Evolutionary conservation across 129 eudicot genomes (phyloP), one percentile per base, ranked within the genome.

Genomic region (Tagetes patula): DNA sequence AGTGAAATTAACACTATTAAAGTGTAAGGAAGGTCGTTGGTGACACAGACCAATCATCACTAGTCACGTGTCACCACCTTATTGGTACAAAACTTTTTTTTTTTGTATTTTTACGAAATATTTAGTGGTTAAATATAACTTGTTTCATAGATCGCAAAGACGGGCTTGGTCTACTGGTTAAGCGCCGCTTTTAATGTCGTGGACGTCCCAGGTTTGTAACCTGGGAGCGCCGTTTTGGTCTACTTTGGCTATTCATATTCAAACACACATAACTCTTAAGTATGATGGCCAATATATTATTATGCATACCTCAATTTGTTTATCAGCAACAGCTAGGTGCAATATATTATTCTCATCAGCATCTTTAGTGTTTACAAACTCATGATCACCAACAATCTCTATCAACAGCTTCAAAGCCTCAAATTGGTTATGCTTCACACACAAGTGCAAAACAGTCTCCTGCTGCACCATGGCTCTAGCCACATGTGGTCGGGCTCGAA

Each of bases 371-470:
- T 79, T 80, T 5, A 80, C 13, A 40, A 84, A 61, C 79, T 82
- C 87, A 27, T 79, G 69, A 50, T 76, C 83, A 30, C 34, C 12
- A 6, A 38, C 1, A 43, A 14, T 54, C 65, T 79, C 80, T 62
- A 83, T 14, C 8, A 88, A 54, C 12, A 73, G 11, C 82, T 78
- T 77, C 71, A 88, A 69, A 47, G 75, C 61, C 79, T 85, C 85
- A 0, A 75, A 48, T 59, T 83, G 88, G 67, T 77, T 50, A 68
- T 83, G 62, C 46, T 75, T 74, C 59, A 85, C 85, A 69, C 90
- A 88, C 74, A 88, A 54, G 55, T 85, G 88, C 75, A 88, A 73
- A 8, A 81, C 39, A 10, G 83, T 85, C 71, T 73, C 88, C 4
- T 70, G 59, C 4, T 71, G 68, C 74, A 76, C 75, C 77, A 42